A percentile compares a stretch with the other conserved stretches of the same genome.
Evolutionary conservation across 1,284 basidiomycete genomes (phyloP).

Genomic region (Marasmius tenuissimus): DNA sequence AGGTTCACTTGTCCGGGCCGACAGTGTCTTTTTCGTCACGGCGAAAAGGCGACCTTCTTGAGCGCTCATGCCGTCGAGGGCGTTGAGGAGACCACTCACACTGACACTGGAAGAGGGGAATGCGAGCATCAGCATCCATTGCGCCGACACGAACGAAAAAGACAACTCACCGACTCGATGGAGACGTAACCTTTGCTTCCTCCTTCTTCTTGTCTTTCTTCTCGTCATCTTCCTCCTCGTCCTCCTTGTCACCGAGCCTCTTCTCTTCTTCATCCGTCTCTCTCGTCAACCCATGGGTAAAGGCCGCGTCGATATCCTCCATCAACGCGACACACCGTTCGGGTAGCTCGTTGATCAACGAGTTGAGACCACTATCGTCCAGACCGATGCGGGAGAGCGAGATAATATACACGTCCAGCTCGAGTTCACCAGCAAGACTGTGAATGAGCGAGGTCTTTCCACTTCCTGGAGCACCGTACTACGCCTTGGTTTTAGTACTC

Average conservation of each 20-base stretch:
- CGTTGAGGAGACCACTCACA: conserved; percentile 72
- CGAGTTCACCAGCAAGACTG: conserved; percentile 73
- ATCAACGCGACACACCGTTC: conserved; percentile 73
- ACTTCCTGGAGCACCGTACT: conserved; percentile 73
- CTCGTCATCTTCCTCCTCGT: conserved; percentile 3
- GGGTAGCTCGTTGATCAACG: conserved; percentile 66
- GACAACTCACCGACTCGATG: not conserved
- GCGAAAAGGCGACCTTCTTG: conserved; percentile 77
- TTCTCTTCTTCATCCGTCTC: conserved; percentile 22
- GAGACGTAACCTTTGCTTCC: not conserved
- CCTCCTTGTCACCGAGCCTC: not conserved
- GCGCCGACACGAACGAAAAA: not conserved
- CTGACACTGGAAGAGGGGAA: conserved; percentile 39
- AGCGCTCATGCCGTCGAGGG: conserved; percentile 73
- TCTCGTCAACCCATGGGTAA: conserved; percentile 57
- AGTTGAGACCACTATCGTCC: conserved; percentile 62
- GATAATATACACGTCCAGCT: conserved; percentile 72
- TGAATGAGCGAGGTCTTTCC: conserved; percentile 79
- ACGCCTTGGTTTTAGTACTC: not conserved
- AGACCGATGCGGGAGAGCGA: conserved; percentile 65
- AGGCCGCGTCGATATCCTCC: conserved; percentile 81
- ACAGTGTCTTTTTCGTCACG: conserved; percentile 71
- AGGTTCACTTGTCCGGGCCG: conserved; percentile 81
- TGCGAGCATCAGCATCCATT: too few relatives aligned
- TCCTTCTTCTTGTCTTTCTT: not conserved